Evolutionary conservation across 2,329 filamentous ascomycete species (phyloP).

Genomic region (Lachnellula hyalina): DNA sequence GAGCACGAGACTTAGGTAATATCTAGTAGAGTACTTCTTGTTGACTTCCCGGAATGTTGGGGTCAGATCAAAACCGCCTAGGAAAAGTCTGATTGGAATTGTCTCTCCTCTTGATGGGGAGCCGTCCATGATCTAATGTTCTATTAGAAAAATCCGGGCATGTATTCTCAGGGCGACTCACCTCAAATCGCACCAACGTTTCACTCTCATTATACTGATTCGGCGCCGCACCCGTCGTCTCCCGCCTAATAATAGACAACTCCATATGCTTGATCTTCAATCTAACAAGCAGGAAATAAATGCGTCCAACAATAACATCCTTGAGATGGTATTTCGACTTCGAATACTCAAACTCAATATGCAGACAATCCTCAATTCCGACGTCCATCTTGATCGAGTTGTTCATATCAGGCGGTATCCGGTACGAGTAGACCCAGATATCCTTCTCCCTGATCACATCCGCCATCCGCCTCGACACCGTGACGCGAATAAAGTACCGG

Average conservation of each 20-base stretch:
- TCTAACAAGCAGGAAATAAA: conserved; percentile 95
- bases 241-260: conserved; percentile 90
- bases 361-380: conserved; percentile 96
- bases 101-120: conserved; percentile 57
- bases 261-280: conserved; percentile 99
- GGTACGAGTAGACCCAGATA: conserved; percentile 98
- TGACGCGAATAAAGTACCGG: conserved; percentile 96
- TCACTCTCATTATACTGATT: conserved; percentile 99
- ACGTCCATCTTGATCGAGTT: conserved; percentile 99
- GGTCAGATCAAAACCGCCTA: conserved; percentile 94
- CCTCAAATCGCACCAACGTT: conserved; percentile 93
- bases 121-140: conserved; percentile 46
- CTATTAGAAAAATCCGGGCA: not conserved
- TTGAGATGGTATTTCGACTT: conserved; percentile 99
- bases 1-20: conserved; percentile 92
- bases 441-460: conserved; percentile 99
- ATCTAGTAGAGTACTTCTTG: conserved; percentile 98
- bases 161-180: conserved; percentile 33
- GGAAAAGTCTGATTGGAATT: conserved; percentile 93
- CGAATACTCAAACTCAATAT: conserved; percentile 99
- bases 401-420: conserved; percentile 97
- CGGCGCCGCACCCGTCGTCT: conserved; percentile 92
- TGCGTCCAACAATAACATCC: conserved; percentile 96
- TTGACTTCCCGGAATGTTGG: conserved; percentile 99
- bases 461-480: conserved; percentile 92